A percentile compares a stretch with the other conserved stretches of the same genome.
phyloP scores from a whole-genome alignment of 306 rosid species.

The Quercus robur region DNA sequence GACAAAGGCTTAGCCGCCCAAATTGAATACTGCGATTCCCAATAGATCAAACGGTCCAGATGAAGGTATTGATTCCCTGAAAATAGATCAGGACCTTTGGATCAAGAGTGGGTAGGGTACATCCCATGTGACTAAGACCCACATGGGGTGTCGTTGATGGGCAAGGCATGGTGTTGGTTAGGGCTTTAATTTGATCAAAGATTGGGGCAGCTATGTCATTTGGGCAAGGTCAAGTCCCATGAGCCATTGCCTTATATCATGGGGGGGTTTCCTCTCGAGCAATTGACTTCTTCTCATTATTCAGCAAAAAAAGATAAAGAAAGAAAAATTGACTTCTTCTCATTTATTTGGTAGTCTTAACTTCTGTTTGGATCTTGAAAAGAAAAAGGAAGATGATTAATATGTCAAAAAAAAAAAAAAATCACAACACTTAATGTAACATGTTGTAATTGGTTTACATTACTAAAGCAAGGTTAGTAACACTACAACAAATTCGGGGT shows the following conservation, averaged over 20 bases:
- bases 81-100: conserved; percentile 4
- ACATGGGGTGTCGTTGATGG: conserved; percentile 29
- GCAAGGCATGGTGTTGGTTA: conserved; percentile 20
- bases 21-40: conserved; percentile 14
- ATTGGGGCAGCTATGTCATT: conserved; percentile 10
- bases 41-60: conserved; percentile 12
- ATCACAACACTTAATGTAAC: no score
- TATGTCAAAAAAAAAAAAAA: no score
- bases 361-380: no score
- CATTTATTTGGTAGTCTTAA: no score
- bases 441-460: no score
- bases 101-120: neutral
- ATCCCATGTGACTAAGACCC: conserved; percentile 34
- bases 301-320: neutral
- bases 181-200: conserved; percentile 1
- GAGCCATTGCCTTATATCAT: conserved; percentile 8
- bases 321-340: no score
- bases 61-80: neutral
- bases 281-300: neutral
- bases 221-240: conserved; percentile 15
- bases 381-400: no score
- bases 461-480: no score
- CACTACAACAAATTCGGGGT: no score
- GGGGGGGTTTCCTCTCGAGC: neutral
- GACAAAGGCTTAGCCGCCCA: conserved; percentile 32